phyloP scores from a whole-genome alignment of 331 rosid genomes.

The Cucumis variabilis region DNA sequence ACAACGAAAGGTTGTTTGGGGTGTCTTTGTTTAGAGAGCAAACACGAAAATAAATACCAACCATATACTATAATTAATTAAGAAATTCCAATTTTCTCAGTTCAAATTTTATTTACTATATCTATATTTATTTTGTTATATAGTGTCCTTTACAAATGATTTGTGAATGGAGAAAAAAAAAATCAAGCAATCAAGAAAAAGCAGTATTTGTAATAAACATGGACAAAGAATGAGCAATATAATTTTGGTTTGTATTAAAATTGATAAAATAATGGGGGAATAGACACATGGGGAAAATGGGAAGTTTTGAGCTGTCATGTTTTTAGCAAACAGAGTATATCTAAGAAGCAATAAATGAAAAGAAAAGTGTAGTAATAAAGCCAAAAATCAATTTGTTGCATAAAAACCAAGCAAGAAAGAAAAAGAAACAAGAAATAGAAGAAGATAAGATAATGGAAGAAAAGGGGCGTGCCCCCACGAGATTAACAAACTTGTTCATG shows the following conservation, averaged over 20 bases:
- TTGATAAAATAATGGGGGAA: too few relatives aligned
- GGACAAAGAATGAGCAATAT: not conserved
- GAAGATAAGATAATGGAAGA: slow-evolving; percentile 3
- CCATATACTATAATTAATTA: too few relatives aligned
- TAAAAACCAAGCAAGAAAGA: not conserved
- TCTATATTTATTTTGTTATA: too few relatives aligned
- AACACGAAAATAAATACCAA: too few relatives aligned
- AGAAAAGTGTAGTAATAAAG: not conserved
- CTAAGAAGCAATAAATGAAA: not conserved
- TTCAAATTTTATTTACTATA: too few relatives aligned
- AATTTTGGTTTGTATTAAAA: not conserved
- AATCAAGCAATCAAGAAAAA: too few relatives aligned
- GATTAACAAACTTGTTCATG: slow-evolving; percentile 10
- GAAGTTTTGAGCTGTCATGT: not conserved
- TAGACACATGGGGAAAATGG: not conserved
- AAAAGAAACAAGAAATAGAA: not conserved
- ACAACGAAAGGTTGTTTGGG: too few relatives aligned
- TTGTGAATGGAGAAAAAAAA: too few relatives aligned
- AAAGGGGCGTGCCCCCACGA: slow-evolving; percentile 9
- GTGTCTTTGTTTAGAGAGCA: too few relatives aligned
- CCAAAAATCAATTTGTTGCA: slow-evolving; percentile 18
- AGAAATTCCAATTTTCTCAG: too few relatives aligned
- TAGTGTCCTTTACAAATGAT: too few relatives aligned
- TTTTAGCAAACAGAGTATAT: not conserved
- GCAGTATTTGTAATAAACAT: too few relatives aligned